phyloP scores from a whole-genome alignment of 2,329 filamentous ascomycete species.

The Lecanicillium sp. region DNA sequence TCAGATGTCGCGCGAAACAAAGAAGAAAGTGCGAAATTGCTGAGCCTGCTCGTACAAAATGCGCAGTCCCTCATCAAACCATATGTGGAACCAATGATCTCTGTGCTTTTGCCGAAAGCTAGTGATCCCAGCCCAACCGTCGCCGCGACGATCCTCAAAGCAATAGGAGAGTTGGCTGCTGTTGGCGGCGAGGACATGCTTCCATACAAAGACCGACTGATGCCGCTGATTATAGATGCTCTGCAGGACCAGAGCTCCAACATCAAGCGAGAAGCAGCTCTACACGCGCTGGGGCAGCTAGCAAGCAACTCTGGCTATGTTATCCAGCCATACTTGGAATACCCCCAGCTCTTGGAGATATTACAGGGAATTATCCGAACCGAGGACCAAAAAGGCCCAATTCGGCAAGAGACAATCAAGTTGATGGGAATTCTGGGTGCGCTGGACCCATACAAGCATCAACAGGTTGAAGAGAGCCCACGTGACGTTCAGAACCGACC shows the following conservation, averaged over 20 bases:
- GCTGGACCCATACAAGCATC: conserved; percentile 91
- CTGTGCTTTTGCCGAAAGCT: conserved; percentile 87
- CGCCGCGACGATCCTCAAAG: conserved; percentile 88
- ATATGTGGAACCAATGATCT: conserved; percentile 94
- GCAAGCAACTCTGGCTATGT: conserved; percentile 97
- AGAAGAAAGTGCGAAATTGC: conserved; percentile 88
- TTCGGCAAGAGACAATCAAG: conserved; percentile 93
- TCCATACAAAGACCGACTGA: conserved; percentile 81
- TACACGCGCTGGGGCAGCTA: conserved; percentile 84
- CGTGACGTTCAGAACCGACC: conserved; percentile 68
- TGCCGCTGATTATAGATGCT: conserved; percentile 91
- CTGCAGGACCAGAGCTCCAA: conserved; percentile 90
- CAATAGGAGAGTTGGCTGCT: conserved; percentile 87
- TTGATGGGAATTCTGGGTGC: conserved; percentile 92
- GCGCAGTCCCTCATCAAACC: conserved; percentile 90
- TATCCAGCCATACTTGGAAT: conserved; percentile 90
- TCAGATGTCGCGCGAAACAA: conserved; percentile 91
- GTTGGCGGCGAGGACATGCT: conserved; percentile 94
- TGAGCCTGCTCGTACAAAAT: conserved; percentile 88
- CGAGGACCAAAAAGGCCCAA: conserved; percentile 72
- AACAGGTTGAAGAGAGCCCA: conserved; percentile 83
- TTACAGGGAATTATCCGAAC: conserved; percentile 90
- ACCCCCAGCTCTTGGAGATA: conserved; percentile 86
- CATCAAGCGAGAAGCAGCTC: conserved; percentile 80
- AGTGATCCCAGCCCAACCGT: conserved; percentile 79